A percentile compares a stretch with the other conserved stretches of the same genome.
Conservation (phyloP, 2,329 filamentous ascomycete species). For the Clonostachys rosea region DNA sequence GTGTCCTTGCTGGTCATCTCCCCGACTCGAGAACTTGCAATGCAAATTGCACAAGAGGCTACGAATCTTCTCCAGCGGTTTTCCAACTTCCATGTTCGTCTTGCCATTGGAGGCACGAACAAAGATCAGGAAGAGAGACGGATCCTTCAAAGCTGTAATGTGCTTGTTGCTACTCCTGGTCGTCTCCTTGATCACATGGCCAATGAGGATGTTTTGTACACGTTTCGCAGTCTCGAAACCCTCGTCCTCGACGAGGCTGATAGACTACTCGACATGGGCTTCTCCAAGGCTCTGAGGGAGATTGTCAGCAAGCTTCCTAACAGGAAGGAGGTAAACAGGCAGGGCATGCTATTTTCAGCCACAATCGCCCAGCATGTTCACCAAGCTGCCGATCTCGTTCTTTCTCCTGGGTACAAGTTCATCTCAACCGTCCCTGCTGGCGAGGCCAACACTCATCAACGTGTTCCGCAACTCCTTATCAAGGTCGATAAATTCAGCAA, state of each 20-base stretch:
- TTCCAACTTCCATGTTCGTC: conserved; percentile 81
- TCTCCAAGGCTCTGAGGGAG: conserved; percentile 96
- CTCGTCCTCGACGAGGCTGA: conserved; percentile 98
- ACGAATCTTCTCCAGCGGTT: conserved; percentile 89
- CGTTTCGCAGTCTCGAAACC: conserved; percentile 88
- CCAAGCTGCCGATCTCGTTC: conserved; percentile 64
- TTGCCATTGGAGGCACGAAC: conserved; percentile 94
- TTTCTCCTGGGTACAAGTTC: conserved; percentile 70
- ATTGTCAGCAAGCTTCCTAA: conserved; percentile 84
- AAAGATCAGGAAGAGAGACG: conserved; percentile 87
- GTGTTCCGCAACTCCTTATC: conserved; percentile 70
- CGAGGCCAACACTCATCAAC: conserved; percentile 71
- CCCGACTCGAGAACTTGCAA: conserved; percentile 85
- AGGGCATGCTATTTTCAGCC: conserved; percentile 96
- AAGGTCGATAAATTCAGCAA: conserved; percentile 66
- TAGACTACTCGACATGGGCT: conserved; percentile 92
- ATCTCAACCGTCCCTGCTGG: conserved; percentile 74
- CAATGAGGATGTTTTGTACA: conserved; percentile 74
- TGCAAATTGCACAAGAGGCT: conserved; percentile 95
- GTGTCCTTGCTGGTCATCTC: conserved; percentile 74
- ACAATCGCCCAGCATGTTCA: conserved; percentile 80
- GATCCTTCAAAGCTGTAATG: conserved; percentile 87
- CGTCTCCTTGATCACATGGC: conserved; percentile 93
- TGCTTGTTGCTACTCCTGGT: conserved; percentile 90
- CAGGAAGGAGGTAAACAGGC: conserved; percentile 69